A percentile compares a stretch with the other conserved stretches of the same genome.
Evolutionary conservation across 176 grass and related monocot species (phyloP).

Genomic region (Dactylis glomerata): DNA sequence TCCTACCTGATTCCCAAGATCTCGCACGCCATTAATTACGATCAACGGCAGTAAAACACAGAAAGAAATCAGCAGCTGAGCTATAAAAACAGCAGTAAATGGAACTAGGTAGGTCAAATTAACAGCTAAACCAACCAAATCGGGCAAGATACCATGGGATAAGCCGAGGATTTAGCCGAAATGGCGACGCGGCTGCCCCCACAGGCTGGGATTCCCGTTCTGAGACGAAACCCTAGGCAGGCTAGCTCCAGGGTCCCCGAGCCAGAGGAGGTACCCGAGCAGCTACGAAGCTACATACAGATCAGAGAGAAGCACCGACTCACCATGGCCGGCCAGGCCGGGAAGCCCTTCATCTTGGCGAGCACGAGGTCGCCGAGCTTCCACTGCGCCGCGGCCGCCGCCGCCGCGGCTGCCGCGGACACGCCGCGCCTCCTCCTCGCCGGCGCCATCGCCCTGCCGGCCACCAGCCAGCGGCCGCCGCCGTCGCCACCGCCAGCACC

Average conservation of each 20-base stretch:
- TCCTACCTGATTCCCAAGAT: neutral
- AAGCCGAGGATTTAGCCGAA: conserved; percentile 18
- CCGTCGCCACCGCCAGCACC: neutral
- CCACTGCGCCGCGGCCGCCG: conserved; percentile 70
- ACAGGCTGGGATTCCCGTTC: neutral
- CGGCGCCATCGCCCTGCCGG: conserved; percentile 54
- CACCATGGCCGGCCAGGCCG: conserved; percentile 96
- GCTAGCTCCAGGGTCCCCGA: conserved; percentile 19
- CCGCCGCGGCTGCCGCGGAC: conserved; percentile 42
- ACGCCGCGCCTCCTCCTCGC: conserved; percentile 59
- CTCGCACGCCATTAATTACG: neutral
- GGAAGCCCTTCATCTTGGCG: conserved; percentile 99
- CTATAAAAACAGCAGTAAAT: neutral
- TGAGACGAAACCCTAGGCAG: conserved; percentile 18
- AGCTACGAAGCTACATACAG: conserved; percentile 28
- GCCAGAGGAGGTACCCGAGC: neutral
- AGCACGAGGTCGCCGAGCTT: conserved; percentile 99
- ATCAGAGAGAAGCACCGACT: conserved; percentile 23
- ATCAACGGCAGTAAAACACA: neutral
- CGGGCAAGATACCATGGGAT: neutral
- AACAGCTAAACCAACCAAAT: conserved; percentile 32
- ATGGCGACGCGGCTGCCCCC: neutral
- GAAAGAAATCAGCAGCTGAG: conserved; percentile 1
- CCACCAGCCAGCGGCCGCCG: neutral
- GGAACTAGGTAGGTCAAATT: conserved; percentile 21